A percentile compares a stretch with the other conserved stretches of the same genome.
Evolutionary conservation across 2,329 filamentous ascomycete genomes (phyloP).

Genomic region (Didymella segeticola): DNA sequence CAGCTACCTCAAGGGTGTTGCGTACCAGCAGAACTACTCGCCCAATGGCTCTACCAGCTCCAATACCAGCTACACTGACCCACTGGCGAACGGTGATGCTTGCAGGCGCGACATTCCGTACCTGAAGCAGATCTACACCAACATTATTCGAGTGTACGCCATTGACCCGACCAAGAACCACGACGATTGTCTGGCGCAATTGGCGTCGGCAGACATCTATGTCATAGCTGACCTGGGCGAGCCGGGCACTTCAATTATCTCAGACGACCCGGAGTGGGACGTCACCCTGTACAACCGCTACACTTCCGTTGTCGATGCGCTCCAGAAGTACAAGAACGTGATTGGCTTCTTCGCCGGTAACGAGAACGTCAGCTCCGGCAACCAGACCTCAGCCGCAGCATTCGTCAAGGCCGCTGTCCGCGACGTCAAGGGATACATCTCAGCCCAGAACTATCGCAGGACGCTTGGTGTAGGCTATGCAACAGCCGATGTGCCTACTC

Average conservation of each 20-base stretch:
- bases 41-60: constrained; percentile 33
- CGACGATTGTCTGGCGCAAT: constrained; percentile 79
- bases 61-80: constrained; percentile 73
- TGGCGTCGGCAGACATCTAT: constrained; percentile 88
- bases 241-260: constrained; percentile 75
- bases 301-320: constrained; percentile 78
- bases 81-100: constrained; percentile 72
- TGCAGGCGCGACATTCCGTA: constrained; percentile 89
- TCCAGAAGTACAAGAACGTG: constrained; percentile 85
- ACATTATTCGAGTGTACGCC: constrained; percentile 92
- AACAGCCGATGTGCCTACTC: constrained; percentile 89
- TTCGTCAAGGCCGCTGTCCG: constrained; percentile 98
- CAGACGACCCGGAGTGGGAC: constrained; percentile 79
- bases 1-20: constrained; percentile 86
- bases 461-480: constrained; percentile 91
- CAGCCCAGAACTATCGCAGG: constrained; percentile 71
- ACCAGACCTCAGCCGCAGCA: constrained; percentile 87
- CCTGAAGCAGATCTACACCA: constrained; percentile 80
- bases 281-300: constrained; percentile 80
- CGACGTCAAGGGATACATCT: constrained; percentile 93
- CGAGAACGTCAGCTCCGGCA: constrained; percentile 87
- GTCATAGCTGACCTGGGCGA: constrained; percentile 80
- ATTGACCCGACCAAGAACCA: constrained; percentile 80
- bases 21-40: constrained; percentile 74
- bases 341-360: constrained; percentile 99